Evolutionary conservation across 495 filamentous ascomycete species (phyloP).

Genomic region (Evernia prunastri): DNA sequence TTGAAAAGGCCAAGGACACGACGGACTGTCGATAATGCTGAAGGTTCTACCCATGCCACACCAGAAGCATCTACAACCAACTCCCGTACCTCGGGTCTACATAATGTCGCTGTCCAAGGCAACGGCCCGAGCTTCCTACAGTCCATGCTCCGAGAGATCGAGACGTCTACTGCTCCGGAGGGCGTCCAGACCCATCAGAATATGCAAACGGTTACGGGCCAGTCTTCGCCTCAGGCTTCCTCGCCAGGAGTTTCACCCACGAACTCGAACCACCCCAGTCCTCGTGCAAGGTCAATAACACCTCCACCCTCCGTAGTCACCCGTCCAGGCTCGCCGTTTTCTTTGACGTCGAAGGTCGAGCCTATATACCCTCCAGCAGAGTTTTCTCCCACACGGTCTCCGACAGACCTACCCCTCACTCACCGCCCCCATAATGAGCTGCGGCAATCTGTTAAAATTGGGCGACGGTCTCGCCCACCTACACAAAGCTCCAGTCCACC

Average conservation of each 20-base stretch:
- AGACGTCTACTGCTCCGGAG: slow-evolving; percentile 55
- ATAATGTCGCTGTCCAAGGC: slow-evolving; percentile 32
- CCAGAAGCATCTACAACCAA: slow-evolving; percentile 31
- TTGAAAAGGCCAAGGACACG: slow-evolving; percentile 77
- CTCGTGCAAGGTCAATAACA: slow-evolving; percentile 61
- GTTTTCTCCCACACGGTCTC: slow-evolving; percentile 55
- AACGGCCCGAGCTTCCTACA: slow-evolving; percentile 64
- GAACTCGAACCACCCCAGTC: slow-evolving; percentile 60
- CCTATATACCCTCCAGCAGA: slow-evolving; percentile 54
- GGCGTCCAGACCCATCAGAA: slow-evolving; percentile 44
- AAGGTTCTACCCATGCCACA: slow-evolving; percentile 38
- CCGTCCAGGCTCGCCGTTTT: slow-evolving; percentile 60
- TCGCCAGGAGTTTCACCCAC: slow-evolving; percentile 70
- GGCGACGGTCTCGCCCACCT: slow-evolving; percentile 47
- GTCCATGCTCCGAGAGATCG: slow-evolving; percentile 80
- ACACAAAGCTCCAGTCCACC: slow-evolving; percentile 31
- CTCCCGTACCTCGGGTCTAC: slow-evolving; percentile 2
- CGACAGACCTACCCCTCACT: slow-evolving; percentile 39
- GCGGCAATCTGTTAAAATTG: slow-evolving; percentile 28
- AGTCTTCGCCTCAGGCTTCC: slow-evolving; percentile 50
- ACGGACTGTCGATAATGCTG: slow-evolving; percentile 46
- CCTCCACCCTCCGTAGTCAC: slow-evolving; percentile 60
- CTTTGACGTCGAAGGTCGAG: slow-evolving; percentile 58
- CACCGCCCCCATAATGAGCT: slow-evolving; percentile 13
- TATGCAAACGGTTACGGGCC: slow-evolving; percentile 40